Base-by-base conservation (phyloP, 805 yeast genomes). In the Tetrapisispora iriomotensis region DNA sequence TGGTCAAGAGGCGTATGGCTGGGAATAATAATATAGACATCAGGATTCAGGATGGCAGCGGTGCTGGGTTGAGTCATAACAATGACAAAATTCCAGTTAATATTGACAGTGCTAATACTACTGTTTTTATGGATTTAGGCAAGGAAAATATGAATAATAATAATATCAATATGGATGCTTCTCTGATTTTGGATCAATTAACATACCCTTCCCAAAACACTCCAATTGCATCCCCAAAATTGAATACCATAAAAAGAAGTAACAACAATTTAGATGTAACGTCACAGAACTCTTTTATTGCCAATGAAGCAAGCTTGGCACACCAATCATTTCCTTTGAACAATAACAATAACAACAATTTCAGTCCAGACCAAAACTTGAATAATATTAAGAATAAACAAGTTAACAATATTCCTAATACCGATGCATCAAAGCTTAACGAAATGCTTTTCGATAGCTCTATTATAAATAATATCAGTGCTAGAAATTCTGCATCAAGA, bases 1-100 rank as follows among this genome's bases (percentile, higher is more conserved):
- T 37, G 33, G 36, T 35, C 6, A 56, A 53, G 38, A 53, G 54
- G 44, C 56, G 59, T 41, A 38, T 49, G 38, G 46, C 49, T 14
- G 45, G 45, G 19, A 34, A 42, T 27, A 38, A 38, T 17, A 27
- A 32, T 31, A 31, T 18, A 24, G 18, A 32, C 3, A 34, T 20
- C 23, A 41, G 25, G 26, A 37, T 17, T 14, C 39, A 31, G 17
- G 32, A 30, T 34, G 24, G 20, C 35, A n/a, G 18, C 9, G 6
- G 13, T 27, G 15, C 6, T 14, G 22, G 33, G 25, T 8, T 21
- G 13, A n/a, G n/a, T n/a, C n/a, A n/a, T n/a, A n/a, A n/a, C n/a
- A n/a, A n/a, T n/a, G n/a, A n/a, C n/a, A n/a, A n/a, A n/a, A n/a
- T n/a, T n/a, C n/a, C n/a, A n/a, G n/a, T n/a, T n/a, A 12, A 22